Evolutionary conservation across 495 filamentous ascomycete species (phyloP).

Genomic region (Cairneyella variabilis): DNA sequence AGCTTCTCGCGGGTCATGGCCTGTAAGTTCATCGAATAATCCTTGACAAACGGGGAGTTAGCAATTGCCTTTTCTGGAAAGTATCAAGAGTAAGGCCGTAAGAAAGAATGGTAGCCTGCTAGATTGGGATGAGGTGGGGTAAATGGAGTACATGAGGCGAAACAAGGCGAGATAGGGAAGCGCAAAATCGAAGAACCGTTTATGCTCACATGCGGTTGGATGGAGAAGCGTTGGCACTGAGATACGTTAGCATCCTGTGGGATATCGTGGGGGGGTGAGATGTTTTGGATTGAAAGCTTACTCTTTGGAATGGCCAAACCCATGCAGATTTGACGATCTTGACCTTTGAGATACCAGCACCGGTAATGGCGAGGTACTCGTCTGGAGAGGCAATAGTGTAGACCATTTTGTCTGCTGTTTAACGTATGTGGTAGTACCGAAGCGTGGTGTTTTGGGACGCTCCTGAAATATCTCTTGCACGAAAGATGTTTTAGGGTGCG

Average conservation of each 20-base stretch:
- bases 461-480: too few species aligned
- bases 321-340: conserved; percentile 70
- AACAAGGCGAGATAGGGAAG: too few species aligned
- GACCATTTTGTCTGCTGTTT: conserved; percentile 18
- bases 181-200: too few species aligned
- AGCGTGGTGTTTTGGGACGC: too few species aligned
- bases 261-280: not conserved
- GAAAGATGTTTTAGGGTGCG: too few species aligned
- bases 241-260: not conserved
- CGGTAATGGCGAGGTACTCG: conserved; percentile 77
- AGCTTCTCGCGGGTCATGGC: conserved; percentile 85
- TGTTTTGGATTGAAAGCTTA: conserved; percentile 1
- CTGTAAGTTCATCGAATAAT: conserved; percentile 70
- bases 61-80: too few species aligned
- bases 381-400: conserved; percentile 22
- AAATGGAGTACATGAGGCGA: too few species aligned
- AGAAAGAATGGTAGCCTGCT: too few species aligned
- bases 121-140: too few species aligned
- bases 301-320: conserved; percentile 62
- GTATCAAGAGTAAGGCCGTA: too few species aligned
- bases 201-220: conserved; percentile 75
- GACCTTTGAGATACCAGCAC: conserved; percentile 65
- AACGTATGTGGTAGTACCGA: too few species aligned
- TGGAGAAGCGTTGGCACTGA: conserved; percentile 44
- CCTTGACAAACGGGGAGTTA: too few species aligned